Conservation (phyloP, 1,284 basidiomycete genomes). For the Cutaneotrichosporon daszewskae region DNA sequence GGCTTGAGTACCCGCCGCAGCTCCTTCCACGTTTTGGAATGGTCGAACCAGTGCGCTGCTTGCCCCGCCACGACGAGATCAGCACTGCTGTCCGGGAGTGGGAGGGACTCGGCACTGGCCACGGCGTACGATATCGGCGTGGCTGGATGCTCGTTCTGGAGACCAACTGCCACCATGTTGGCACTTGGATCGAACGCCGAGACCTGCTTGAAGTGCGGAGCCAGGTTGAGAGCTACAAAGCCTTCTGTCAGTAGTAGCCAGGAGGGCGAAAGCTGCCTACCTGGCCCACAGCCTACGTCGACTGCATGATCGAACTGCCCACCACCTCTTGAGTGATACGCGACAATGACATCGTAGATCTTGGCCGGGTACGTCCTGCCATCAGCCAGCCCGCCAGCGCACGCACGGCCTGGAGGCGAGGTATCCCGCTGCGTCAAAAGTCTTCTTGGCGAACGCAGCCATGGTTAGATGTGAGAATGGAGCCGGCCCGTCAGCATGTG, state of each 20-base stretch:
- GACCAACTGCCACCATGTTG: slow-evolving; percentile 66
- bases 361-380: slow-evolving; percentile 18
- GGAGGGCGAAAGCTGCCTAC: too few species aligned
- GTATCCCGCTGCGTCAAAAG: slow-evolving; percentile 33
- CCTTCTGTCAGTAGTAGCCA: slow-evolving; percentile 53
- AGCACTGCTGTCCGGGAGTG: slow-evolving; percentile 53
- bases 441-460: slow-evolving; percentile 29
- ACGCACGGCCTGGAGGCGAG: slow-evolving; percentile 34
- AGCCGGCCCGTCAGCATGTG: neutral
- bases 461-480: slow-evolving; percentile 5
- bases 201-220: slow-evolving; percentile 56
- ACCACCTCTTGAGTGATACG: slow-evolving; percentile 22
- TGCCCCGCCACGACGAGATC: slow-evolving; percentile 74
- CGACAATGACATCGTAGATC: slow-evolving; percentile 26
- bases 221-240: slow-evolving; percentile 56
- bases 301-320: slow-evolving; percentile 44
- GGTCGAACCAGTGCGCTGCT: slow-evolving; percentile 83
- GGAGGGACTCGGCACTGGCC: slow-evolving; percentile 23
- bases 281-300: slow-evolving; percentile 79
- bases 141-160: slow-evolving; percentile 18
- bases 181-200: slow-evolving; percentile 67
- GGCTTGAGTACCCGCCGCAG: slow-evolving; percentile 59
- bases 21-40: slow-evolving; percentile 65
- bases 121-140: slow-evolving; percentile 53
- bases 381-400: too few species aligned